A percentile compares a stretch with the other conserved stretches of the same genome.
These are phyloP conservation scores for Passalora sequoiae DNA, from an alignment of 2,329 filamentous ascomycete species.

Conservation along the genomic window DNA sequence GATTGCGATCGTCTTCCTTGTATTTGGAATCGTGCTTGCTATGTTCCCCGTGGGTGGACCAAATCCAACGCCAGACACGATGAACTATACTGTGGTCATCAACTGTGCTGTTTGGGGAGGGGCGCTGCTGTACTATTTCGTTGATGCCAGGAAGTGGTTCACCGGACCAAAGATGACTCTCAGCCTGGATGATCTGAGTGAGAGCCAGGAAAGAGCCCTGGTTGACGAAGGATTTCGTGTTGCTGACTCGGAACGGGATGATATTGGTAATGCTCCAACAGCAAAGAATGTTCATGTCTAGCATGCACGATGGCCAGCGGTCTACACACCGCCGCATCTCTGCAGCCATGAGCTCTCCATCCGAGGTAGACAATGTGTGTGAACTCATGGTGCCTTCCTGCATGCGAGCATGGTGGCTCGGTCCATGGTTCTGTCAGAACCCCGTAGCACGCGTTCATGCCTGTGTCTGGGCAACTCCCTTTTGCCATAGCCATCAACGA, in stretches of 20 bases:
- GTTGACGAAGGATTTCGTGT: conserved; percentile 24
- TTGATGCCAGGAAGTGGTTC: conserved; percentile 55
- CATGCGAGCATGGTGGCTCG: too few relatives aligned
- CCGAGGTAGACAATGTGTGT: too few relatives aligned
- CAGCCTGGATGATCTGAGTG: conserved; percentile 29
- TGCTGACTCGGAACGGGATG: conserved; percentile 1
- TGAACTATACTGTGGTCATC: conserved; percentile 62
- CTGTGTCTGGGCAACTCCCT: too few relatives aligned
- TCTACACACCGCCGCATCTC: background rate
- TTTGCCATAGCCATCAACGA: too few relatives aligned
- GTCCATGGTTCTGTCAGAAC: too few relatives aligned
- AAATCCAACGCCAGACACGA: conserved; percentile 45
- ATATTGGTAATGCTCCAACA: background rate
- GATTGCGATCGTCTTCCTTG: conserved; percentile 50
- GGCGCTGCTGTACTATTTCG: conserved; percentile 51
- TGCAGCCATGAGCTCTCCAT: background rate
- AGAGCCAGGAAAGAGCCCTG: conserved; percentile 27
- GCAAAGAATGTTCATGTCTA: background rate
- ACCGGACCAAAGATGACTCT: conserved; percentile 56
- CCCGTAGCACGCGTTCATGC: too few relatives aligned
- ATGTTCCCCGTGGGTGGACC: conserved; percentile 58
- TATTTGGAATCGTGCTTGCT: conserved; percentile 52
- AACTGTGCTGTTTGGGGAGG: conserved; percentile 57
- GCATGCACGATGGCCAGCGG: background rate
- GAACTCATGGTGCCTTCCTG: too few relatives aligned